Evolutionary conservation across 768 basidiomycete genomes (phyloP), one percentile per base, ranked within the genome.

Genomic region (Tulasnella sp.): DNA sequence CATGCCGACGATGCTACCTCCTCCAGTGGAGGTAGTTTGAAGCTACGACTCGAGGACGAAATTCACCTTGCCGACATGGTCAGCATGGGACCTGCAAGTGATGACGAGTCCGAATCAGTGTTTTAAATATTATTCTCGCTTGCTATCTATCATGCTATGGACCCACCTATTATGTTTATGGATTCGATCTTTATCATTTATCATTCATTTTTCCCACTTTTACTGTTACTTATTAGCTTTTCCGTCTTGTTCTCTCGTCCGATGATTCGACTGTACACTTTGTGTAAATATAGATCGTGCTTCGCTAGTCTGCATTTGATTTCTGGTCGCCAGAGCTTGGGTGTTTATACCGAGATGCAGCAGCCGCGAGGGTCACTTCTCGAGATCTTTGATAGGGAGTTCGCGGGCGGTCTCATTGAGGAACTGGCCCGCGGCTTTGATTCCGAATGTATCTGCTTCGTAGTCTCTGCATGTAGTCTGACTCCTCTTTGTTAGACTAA

Each of bases 1-100:
- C 41, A 69, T 19, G 69, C 69, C 26, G 69, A 69, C 44, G 69
- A 69, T 26, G 35, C 41, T 12, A 14, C 47, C 3, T 40, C 41
- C 14, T 69, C 69, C 11, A 59, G 47, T 16, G 69, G 47, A 16
- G 72, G 74, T 5, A 74, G 74, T 39, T 66, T 74, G 47, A 74
- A 62, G 52, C 35, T 74, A 5, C 12, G 74, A 2, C 59, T 59
- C n/a, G 73, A 72, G 44, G 73, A 74, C 36, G 73, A 74, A 32
- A 35, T 74, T 32, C 73, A 74, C 62, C 39, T 74, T 62, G 62
- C 74, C 22, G 73, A 74, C 19, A 29, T 74, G 32, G 69, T 74
- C 12, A 72, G 71, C 22, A 69, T 73, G 65, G 69, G 69, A 35
- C 69, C 69, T 14, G 42, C 35, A 34, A 69, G 69, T 19, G 69